These are phyloP conservation scores for Orbilia oligospora DNA, from an alignment of 2,329 filamentous ascomycete genomes.

Conservation along the genomic window DNA sequence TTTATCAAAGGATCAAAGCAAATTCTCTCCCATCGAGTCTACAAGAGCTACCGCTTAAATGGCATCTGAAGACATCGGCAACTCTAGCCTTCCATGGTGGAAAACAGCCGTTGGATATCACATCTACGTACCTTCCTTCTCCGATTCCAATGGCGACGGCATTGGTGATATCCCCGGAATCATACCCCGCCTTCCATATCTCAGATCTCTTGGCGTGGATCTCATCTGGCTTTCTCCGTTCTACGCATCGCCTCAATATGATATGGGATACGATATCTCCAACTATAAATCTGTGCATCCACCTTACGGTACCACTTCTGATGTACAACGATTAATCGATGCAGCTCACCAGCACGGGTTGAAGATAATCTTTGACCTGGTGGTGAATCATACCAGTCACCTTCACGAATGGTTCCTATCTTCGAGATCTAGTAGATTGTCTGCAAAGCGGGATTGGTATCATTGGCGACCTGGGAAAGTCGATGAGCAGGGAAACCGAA, in stretches of 20 bases:
- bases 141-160: constrained; percentile 74
- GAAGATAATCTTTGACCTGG: constrained; percentile 80
- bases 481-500: constrained; percentile 66
- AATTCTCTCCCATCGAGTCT: too few relatives aligned
- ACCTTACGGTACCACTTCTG: constrained; percentile 78
- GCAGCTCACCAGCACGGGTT: constrained; percentile 76
- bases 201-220: constrained; percentile 75
- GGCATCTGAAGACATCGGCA: not conserved
- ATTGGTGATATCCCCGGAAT: constrained; percentile 77
- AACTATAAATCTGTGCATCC: constrained; percentile 77
- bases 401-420: constrained; percentile 75
- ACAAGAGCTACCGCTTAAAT: not conserved
- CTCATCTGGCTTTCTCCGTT: constrained; percentile 78
- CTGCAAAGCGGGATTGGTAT: constrained; percentile 73
- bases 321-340: constrained; percentile 76
- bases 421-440: constrained; percentile 70
- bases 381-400: constrained; percentile 83
- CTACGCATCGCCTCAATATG: constrained; percentile 75
- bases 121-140: constrained; percentile 75
- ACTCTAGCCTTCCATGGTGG: constrained; percentile 71
- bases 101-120: constrained; percentile 75
- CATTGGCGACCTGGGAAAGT: constrained; percentile 72
- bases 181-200: constrained; percentile 73
- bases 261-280: constrained; percentile 77
- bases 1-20: too few relatives aligned